Conservation (phyloP, 768 basidiomycete genomes). For the Phaeotremella skinneri region DNA sequence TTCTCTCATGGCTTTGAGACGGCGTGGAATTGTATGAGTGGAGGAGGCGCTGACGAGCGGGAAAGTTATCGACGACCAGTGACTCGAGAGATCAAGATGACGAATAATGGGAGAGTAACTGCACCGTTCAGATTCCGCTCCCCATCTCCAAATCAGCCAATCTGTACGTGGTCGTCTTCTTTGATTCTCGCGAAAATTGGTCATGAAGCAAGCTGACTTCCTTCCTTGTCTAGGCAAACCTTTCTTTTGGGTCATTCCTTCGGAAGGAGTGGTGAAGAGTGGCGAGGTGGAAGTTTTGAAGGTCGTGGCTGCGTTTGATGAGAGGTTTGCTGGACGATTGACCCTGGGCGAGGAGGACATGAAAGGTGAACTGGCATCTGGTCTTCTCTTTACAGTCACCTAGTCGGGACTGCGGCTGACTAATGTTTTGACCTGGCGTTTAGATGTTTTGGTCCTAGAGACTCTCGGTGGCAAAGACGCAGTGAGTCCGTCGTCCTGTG, state of each 20-base stretch:
- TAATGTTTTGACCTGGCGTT: neutral
- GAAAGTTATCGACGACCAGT: conserved; percentile 24
- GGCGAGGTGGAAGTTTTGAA: conserved; percentile 25
- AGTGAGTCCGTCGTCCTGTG: conserved; percentile 18
- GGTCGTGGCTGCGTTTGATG: conserved; percentile 26
- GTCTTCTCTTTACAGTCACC: too few relatives aligned
- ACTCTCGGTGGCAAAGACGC: conserved; percentile 37
- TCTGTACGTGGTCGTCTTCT: conserved; percentile 26
- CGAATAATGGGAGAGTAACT: conserved; percentile 35
- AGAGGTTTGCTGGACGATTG: conserved; percentile 19
- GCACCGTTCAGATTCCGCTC: conserved; percentile 34
- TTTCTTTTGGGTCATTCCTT: conserved; percentile 33
- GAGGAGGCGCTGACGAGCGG: conserved; percentile 1
- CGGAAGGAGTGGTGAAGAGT: conserved; percentile 22
- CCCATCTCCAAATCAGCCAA: conserved; percentile 28
- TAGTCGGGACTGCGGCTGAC: neutral
- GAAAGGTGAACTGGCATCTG: conserved; percentile 28
- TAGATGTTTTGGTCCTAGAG: conserved; percentile 41
- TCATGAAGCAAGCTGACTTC: neutral
- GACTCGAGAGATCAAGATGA: conserved; percentile 17
- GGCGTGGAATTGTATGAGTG: too few relatives aligned
- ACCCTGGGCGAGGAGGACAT: conserved; percentile 34
- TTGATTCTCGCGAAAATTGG: neutral
- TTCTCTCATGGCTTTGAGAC: too few relatives aligned
- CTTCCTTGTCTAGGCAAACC: conserved; percentile 28